Evolutionary conservation across 371 early-diverging fungal genomes (phyloP).

Genomic region (Actinomucor elegans): DNA sequence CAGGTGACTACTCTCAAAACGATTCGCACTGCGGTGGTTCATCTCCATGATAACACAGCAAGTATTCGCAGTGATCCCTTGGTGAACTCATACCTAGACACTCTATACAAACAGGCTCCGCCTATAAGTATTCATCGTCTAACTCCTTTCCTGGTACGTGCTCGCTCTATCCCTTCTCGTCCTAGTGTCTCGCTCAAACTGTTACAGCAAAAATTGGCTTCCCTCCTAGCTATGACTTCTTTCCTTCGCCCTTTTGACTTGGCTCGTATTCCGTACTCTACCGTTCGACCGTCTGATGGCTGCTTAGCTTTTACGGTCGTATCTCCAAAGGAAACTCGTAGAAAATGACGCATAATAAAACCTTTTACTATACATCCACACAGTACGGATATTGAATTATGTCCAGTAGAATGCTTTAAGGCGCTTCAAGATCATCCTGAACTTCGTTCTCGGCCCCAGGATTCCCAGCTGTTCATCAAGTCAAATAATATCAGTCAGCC

Average conservation of each 20-base stretch:
- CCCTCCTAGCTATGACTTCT: slow-evolving; percentile 6
- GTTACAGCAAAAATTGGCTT: background rate
- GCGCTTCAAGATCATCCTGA: slow-evolving; percentile 3
- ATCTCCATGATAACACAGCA: slow-evolving; percentile 1
- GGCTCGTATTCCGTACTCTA: background rate
- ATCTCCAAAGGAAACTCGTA: slow-evolving; percentile 11
- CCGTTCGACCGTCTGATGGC: background rate
- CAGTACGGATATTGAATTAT: background rate
- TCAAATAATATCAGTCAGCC: background rate
- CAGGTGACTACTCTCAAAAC: slow-evolving; percentile 4
- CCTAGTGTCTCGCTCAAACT: background rate
- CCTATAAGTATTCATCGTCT: background rate
- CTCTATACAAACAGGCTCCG: background rate
- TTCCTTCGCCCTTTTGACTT: slow-evolving; percentile 15
- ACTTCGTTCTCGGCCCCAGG: background rate
- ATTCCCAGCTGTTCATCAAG: background rate
- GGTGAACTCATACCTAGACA: background rate
- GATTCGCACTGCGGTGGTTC: slow-evolving; percentile 6
- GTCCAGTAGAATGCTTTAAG: background rate
- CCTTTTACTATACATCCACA: background rate
- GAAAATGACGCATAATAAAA: slow-evolving; percentile 7
- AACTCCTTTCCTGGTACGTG: background rate
- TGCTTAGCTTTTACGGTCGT: background rate
- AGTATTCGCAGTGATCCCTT: background rate
- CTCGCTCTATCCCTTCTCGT: background rate